Conservation (phyloP, 148 eudicot genomes). For the Rhododendron williamsianum region DNA sequence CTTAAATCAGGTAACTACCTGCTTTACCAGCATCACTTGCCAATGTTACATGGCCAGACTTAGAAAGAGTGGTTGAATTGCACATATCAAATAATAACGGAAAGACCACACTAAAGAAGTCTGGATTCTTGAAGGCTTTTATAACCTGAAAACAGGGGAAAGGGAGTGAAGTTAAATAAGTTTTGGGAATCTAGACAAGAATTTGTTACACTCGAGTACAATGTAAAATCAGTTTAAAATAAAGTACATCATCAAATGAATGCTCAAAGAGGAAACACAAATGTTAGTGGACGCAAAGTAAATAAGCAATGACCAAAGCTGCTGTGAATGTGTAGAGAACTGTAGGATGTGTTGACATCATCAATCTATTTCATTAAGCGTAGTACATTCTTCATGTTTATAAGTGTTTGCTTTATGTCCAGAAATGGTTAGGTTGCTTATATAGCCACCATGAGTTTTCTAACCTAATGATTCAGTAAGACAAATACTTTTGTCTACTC, state of each 20-base stretch:
- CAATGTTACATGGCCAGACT: constrained; percentile 31
- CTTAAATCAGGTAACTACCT: constrained; percentile 34
- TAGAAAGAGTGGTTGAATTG: constrained; percentile 24
- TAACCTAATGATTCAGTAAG: background rate
- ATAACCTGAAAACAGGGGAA: constrained; percentile 47
- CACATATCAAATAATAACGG: constrained; percentile 68
- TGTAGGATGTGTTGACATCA: background rate
- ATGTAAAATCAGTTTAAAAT: background rate
- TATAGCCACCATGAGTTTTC: background rate
- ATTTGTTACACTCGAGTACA: background rate
- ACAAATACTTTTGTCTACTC: background rate
- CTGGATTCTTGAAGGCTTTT: constrained; percentile 65
- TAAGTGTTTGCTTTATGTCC: background rate
- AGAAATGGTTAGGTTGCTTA: background rate
- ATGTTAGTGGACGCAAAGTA: background rate
- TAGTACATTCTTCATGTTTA: background rate
- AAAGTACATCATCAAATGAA: background rate
- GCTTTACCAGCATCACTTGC: constrained; percentile 43
- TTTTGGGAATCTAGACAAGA: background rate
- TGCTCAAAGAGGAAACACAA: background rate
- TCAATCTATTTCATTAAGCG: background rate
- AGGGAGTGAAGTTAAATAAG: background rate
- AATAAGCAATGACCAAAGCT: background rate
- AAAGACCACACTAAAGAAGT: constrained; percentile 56
- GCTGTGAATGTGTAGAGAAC: background rate